Base-by-base conservation (phyloP, 768 basidiomycete genomes). In the Termitomyces sp. region DNA sequence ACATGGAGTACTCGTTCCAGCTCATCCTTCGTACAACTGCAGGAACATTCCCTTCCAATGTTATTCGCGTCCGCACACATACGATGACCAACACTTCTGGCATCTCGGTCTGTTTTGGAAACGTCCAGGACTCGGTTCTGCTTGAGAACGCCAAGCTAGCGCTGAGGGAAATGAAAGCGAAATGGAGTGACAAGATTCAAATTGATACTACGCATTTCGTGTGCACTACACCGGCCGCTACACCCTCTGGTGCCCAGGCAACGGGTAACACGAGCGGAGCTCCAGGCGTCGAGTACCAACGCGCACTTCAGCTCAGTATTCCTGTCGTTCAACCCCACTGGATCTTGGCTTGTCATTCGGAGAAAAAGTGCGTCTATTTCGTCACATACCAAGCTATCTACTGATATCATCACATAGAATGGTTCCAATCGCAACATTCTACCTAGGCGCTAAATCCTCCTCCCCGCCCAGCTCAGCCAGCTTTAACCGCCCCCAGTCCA, bases 121-220 rank as follows among this genome's bases (percentile, higher is more conserved):
- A 87, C 45, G 84, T 97, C 2, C 82, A 90, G 58, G 94, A 97
- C 62, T 56, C 72, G 0, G 80, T 83, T 4, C 67, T 95, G 56
- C 77, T 96, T 55, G 88, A 91, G 66, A 86, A 94, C 59, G 86
- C 89, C 32, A 92, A 92, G 70, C 69, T 83, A 54, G 92, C 93
- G 8, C 72, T 99, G 53, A 69, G 80, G 45, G 86, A 90, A 64
- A 97, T 98, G 90, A 82, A 80, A 41, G 96, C 92, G 0, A 89
- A 89, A 62, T 95, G 89, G 87, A 91, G 86, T 65, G 89, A 95
- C 62, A 89, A 85, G 66, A 95, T 99, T 40, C 92, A 95, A 74
- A 95, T 98, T 57, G 96, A 99, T 68, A 98, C 96, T 10, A 98
- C 95, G 0, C 96, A 99, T 71, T 99, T 97, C 63, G 95, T 98